Evolutionary conservation across 805 yeast species (phyloP).

Genomic region (Candida parachauliodes): DNA sequence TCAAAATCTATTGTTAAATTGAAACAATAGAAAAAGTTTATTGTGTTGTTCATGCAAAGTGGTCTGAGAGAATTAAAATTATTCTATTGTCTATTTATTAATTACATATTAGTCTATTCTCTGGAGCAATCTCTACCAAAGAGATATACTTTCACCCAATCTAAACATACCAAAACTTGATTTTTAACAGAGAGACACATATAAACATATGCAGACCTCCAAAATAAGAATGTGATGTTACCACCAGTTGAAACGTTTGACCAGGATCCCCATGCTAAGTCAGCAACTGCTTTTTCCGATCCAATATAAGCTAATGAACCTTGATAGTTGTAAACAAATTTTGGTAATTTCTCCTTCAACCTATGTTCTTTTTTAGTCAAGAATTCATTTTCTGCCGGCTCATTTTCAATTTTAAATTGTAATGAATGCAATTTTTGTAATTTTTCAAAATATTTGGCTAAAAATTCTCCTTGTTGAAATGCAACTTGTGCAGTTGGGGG

Average conservation of each 20-base stretch:
- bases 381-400: slow-evolving; percentile 41
- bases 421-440: slow-evolving; percentile 58
- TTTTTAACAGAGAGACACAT: slow-evolving; percentile 90
- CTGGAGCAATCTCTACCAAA: slow-evolving; percentile 94
- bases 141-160: slow-evolving; percentile 83
- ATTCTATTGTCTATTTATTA: background rate
- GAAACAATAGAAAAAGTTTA: too few species aligned
- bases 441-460: slow-evolving; percentile 68
- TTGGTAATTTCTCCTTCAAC: slow-evolving; percentile 42
- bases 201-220: slow-evolving; percentile 91
- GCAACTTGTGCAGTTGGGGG: slow-evolving; percentile 99
- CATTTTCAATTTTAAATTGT: slow-evolving; percentile 40
- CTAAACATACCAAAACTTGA: slow-evolving; percentile 79
- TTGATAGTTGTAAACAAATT: slow-evolving; percentile 80
- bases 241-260: slow-evolving; percentile 81
- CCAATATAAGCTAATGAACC: slow-evolving; percentile 96
- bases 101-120: slow-evolving; percentile 40
- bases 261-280: slow-evolving; percentile 75
- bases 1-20: too few species aligned
- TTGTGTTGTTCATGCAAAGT: too few species aligned
- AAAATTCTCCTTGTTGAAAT: slow-evolving; percentile 83
- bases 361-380: slow-evolving; percentile 43
- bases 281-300: slow-evolving; percentile 90
- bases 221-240: slow-evolving; percentile 80
- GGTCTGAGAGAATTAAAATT: too few species aligned